Evolutionary conservation across 495 filamentous ascomycete species (phyloP), one percentile per base, ranked within the genome.

Genomic region (Astrothelium macrocarpum): DNA sequence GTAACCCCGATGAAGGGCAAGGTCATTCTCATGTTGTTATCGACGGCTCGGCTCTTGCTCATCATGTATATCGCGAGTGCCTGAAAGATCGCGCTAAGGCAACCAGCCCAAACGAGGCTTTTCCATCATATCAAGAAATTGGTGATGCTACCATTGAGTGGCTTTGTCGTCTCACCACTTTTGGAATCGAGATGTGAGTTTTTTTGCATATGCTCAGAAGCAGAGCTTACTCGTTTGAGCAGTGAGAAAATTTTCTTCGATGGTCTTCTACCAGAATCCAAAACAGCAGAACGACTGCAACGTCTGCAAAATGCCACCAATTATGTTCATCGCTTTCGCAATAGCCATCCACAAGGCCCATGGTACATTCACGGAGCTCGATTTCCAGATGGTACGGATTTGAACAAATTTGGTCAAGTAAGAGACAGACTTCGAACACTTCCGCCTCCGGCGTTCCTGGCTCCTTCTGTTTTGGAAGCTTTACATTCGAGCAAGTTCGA

Each of bases 41-140:
- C 59, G 90, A 95, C 66, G 90, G 90, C 0, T 89, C 90, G 0
- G 85, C 82, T 14, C 77, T 95, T 23, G 87, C 88, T 4, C 85
- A 91, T 67, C 82, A 89, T 69, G 75, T 93, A 42, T 83, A 86
- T 53, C 72, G 80, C 12, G 72, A 82, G 14, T 78, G 86, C 32
- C 71, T 85, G 4, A 74, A 70, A 4, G 72, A 72, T 78, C 72
- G 58, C 46, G 72, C 11, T 59, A 46, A 59, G 56, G 64, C 61
- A 36, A 60, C 66, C 56, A 78, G 71, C 76, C 76, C 69, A 56
- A 76, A 80, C 69, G 84, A 84, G 46, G 67, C 77, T 1, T 78
- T 82, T 10, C 85, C 88, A 7, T 77, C 82, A 0, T 93, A 91
- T 70, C 66, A 76, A 2, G 72, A 81, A 42, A 76, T 94, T 12